phyloP scores from a whole-genome alignment of 192 early-diverging fungal species.

The Dispira simplex region DNA sequence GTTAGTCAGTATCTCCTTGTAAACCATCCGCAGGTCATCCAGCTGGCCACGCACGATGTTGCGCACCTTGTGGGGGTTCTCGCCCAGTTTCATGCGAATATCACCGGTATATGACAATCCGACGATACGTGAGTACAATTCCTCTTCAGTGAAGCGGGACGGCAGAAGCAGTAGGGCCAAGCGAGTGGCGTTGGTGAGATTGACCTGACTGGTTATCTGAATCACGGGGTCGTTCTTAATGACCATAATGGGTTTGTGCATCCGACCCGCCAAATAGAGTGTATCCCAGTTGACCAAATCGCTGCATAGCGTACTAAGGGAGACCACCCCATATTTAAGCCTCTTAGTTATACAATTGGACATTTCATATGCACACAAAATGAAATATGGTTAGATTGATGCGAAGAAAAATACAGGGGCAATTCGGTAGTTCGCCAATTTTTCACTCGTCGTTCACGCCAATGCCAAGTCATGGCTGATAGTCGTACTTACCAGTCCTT shows the following conservation, averaged over 20 bases:
- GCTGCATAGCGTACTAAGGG: constrained; percentile 67
- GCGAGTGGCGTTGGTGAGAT: constrained; percentile 70
- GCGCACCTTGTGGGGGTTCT: constrained; percentile 90
- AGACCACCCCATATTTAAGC: constrained; percentile 96
- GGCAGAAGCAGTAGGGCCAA: constrained; percentile 75
- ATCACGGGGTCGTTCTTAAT: constrained; percentile 26
- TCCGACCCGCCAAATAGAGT: constrained; percentile 86
- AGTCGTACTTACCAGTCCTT: constrained; percentile 51
- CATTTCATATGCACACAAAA: not conserved
- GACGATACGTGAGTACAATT: constrained; percentile 71
- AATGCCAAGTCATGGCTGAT: not conserved
- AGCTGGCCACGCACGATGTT: constrained; percentile 84
- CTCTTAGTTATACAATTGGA: constrained; percentile 18
- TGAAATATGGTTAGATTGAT: too few relatives aligned
- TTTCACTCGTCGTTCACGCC: too few relatives aligned
- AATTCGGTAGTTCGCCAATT: constrained; percentile 5
- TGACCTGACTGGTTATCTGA: constrained; percentile 42
- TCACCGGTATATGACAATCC: constrained; percentile 83
- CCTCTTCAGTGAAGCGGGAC: constrained; percentile 56
- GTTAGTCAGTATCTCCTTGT: constrained; percentile 30
- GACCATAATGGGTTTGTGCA: constrained; percentile 77
- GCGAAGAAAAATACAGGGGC: not conserved
- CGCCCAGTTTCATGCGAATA: constrained; percentile 83
- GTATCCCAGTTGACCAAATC: constrained; percentile 93
- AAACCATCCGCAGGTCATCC: constrained; percentile 37